Evolutionary conservation across 2,329 filamentous ascomycete genomes (phyloP), one percentile per base, ranked within the genome.

Genomic region (Calonectria hawksworthii): DNA sequence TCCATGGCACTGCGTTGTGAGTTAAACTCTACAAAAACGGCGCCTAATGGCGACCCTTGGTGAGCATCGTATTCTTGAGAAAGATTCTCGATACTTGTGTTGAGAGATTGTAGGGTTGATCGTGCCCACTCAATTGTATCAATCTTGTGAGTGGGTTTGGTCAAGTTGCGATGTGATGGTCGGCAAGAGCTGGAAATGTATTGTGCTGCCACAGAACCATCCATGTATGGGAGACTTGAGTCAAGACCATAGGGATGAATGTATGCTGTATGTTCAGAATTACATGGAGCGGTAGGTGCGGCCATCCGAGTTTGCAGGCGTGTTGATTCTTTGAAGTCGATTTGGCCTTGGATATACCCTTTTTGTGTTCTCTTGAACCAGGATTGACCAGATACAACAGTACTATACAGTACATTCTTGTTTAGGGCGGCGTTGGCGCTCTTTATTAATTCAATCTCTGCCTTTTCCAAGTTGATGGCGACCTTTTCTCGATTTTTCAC

Each of bases 111-210:
- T 10, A 70, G 34, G 34, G n/a, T 26, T 4, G 67, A 51, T 36
- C 54, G n/a, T 3, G 52, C 52, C 67, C 52, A 70, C 16, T 61
- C 18, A 13, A 70, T 70, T 2, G 67, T 70, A 13, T 70, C 67
- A 6, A 63, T n/a, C 3, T 14, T 23, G 16, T 38, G 67, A 10
- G 54, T 36, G 14, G 34, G 34, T 26, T 63, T 28, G 26, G 36
- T 14, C 5, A 50, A 44, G 16, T 9, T 26, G 8, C 56, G 67
- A 41, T 70, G 67, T 9, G 23, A 34, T 3, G 67, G 67, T 11
- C 67, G 11, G 9, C 16, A 11, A 36, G 10, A 2, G 1, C 30
- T 16, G 14, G 32, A 2, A 9, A 63, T 34, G 5, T 51, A 8
- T 13, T 36, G 38, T 32, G 16, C 36, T 18, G 36, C 26, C 47